Conservation (phyloP, 2,329 filamentous ascomycete genomes). For the Pseudogymnoascus verrucosus region DNA sequence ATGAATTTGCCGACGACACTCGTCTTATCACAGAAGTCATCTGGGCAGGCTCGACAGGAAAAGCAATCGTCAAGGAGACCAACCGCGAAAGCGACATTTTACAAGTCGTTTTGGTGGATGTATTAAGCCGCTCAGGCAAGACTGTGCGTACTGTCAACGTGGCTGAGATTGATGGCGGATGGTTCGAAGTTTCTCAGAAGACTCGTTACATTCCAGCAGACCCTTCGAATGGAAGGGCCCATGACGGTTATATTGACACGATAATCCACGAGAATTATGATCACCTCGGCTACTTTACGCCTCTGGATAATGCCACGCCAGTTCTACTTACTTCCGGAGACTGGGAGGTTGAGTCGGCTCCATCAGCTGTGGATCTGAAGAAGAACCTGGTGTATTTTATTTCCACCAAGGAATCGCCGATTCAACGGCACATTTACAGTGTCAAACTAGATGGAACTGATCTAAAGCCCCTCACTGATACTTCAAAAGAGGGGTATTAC, state of each 20-base stretch:
- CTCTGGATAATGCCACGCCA: conserved; percentile 74
- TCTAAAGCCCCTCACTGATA: conserved; percentile 66
- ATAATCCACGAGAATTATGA: conserved; percentile 80
- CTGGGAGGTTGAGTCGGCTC: conserved; percentile 87
- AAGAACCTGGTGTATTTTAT: conserved; percentile 89
- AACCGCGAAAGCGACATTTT: conserved; percentile 92
- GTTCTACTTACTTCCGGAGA: conserved; percentile 77
- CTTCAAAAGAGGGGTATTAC: conserved; percentile 68
- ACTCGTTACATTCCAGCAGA: conserved; percentile 84
- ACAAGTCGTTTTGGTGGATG: conserved; percentile 79
- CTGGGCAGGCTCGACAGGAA: conserved; percentile 68
- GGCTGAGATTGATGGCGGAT: conserved; percentile 81
- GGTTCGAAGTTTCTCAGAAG: conserved; percentile 88
- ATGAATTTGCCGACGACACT: conserved; percentile 71
- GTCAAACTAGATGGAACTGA: conserved; percentile 68
- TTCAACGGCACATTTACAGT: conserved; percentile 85
- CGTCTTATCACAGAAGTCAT: conserved; percentile 87
- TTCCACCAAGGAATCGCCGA: conserved; percentile 77
- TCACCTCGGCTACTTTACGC: conserved; percentile 88
- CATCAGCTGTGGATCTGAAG: conserved; percentile 74
- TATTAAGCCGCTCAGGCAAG: conserved; percentile 62
- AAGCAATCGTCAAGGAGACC: conserved; percentile 82
- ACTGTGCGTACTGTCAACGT: conserved; percentile 75
- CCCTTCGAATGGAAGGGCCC: conserved; percentile 59
- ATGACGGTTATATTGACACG: conserved; percentile 91